Base-by-base conservation (phyloP, 306 rosid genomes). In the Inga laurina region DNA sequence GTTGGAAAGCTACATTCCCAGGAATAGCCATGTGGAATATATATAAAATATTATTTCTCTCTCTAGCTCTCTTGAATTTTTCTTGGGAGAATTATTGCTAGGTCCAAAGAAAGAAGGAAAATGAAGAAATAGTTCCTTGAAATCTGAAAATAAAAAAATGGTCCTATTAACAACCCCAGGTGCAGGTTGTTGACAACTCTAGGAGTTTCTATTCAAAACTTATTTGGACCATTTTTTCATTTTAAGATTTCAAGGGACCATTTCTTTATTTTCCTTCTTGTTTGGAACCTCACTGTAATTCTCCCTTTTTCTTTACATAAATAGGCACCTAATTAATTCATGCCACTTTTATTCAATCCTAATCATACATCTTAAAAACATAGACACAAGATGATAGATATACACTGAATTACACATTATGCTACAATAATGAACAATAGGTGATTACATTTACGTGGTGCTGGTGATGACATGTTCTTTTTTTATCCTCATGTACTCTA, bases 401-500 rank as follows among this genome's bases (percentile, higher is more conserved):
- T 18, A 56, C 24, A 56, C 1, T 2, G 62, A 56, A 8, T 21
- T 30, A 56, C 27, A 56, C 64, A 19, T 56, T 56, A 56, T 21
- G 27, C 10, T 56, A 19, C 19, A 19, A 54, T 16, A 56, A n/a
- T 56, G 8, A n/a, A 56, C 27, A 56, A 12, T 0, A n/a, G 27
- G 2, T 21, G 10, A 56, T 49, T 49, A 14, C 8, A 39, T 18
- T 56, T 56, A 56, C 12, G n/a, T 18, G 1, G 67, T 11, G 2
- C 37, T 11, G 19, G 59, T 1, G 54, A 49, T 30, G 15, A 21
- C 4, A 3, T 76, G 57, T 64, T 52, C 75, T 19, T 68, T 27
- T 59, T 82, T 30, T 46, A 87, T 72, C 72, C 24, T 91, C 90
- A 89, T 80, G 12, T 22, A 65, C 39, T 91, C 91, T 78, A 91